Conservation (phyloP, 495 filamentous ascomycete species). For the Aspergillus carlsbadensis region DNA sequence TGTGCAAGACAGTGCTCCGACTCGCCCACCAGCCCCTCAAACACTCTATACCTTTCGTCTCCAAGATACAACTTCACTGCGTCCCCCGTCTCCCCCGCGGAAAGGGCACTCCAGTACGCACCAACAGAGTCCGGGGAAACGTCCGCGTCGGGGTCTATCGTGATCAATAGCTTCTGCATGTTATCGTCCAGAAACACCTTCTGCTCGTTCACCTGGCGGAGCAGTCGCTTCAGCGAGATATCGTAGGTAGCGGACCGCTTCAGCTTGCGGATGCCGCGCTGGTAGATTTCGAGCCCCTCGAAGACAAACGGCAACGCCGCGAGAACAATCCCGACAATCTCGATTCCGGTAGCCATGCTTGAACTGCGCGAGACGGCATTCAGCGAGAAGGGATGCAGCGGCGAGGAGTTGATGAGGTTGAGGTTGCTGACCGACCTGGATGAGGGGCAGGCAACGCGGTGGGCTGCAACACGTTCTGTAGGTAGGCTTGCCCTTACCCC, state of each 20-base stretch:
- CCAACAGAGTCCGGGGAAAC: not conserved
- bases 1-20: not conserved
- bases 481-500: too few relatives aligned
- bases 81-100: not conserved
- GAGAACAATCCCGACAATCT: not conserved
- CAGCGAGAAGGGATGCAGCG: not conserved
- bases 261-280: not conserved
- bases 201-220: constrained; percentile 1
- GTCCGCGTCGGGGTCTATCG: not conserved
- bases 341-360: constrained; percentile 1
- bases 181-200: not conserved
- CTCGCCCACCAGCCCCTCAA: not conserved
- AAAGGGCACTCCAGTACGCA: not conserved
- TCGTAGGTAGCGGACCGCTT: not conserved
- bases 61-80: not conserved
- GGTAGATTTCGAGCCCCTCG: not conserved
- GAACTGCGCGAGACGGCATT: too few relatives aligned
- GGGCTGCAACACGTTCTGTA: not conserved
- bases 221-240: not conserved
- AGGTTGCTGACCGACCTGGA: too few relatives aligned
- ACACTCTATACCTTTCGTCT: not conserved
- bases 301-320: not conserved
- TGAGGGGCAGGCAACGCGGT: too few relatives aligned
- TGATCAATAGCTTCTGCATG: not conserved
- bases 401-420: not conserved